Evolutionary conservation across 495 filamentous ascomycete species (phyloP), one percentile per base, ranked within the genome.

Genomic region (Sordaria brevicollis): DNA sequence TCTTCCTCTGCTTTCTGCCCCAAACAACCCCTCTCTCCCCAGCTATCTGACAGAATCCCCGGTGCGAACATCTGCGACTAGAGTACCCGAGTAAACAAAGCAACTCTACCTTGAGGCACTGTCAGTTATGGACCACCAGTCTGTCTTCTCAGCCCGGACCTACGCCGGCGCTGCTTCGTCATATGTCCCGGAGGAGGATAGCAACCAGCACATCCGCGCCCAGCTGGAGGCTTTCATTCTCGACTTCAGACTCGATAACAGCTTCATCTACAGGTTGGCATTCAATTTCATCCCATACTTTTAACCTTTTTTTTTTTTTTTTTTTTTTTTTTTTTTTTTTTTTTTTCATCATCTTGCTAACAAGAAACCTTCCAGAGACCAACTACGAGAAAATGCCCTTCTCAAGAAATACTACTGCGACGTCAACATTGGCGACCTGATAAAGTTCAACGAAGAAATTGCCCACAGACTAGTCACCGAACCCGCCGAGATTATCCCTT

Each of bases 361-460:
- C 49, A 33, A 31, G 25, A 62, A 11, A 7, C 25, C 25, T 5
- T 67, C 35, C 74, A 96, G 96, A 83, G 96, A 99, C 76, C 95
- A 97, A 83, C 86, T 99, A 69, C 89, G 93, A 71, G 94, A 97
- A 76, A 98, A 99, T 82, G 94, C 93, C 35, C 86, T 99, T 0
- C 88, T 97, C 13, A 96, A 96, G 78, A 92, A 94, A 75, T 97
- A 94, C 80, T 96, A 90, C 81, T 97, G 95, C 82, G 95, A 99
- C 79, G 90, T 99, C 72, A 94, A 99, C 79, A 92, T 99, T 73
- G 92, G 92, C 38, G 96, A 99, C 79, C 83, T 99, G 41, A 97
- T 97, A 78, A 95, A 91, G 67, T 98, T 93, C 82, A 96, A 97
- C 74, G 96, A 98, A 79, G 93, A 97, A 76, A 86, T 99, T 69